Conservation (phyloP, 257 asterid genomes). For the Apocynum venetum region DNA sequence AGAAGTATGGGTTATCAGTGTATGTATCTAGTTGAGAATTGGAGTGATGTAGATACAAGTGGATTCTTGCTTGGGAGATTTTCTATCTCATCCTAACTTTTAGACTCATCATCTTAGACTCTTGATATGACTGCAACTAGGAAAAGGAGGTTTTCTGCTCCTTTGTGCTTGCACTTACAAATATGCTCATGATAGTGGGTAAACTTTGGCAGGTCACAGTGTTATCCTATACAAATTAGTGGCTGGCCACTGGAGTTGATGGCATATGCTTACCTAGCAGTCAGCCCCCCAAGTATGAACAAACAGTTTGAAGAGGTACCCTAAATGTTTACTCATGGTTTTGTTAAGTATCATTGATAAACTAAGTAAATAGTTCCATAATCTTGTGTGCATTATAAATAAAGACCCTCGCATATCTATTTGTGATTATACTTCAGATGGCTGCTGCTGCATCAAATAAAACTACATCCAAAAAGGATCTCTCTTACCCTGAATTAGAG, state of each 20-base stretch:
- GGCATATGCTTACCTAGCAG: slow-evolving; percentile 93
- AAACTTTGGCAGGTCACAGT: slow-evolving; percentile 52
- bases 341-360: neutral
- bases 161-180: neutral
- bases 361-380: neutral
- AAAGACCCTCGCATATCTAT: neutral
- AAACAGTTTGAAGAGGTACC: slow-evolving; percentile 67
- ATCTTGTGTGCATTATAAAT: neutral
- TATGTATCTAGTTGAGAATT: slow-evolving; percentile 33
- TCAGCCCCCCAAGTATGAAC: slow-evolving; percentile 80
- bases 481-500: slow-evolving; percentile 61
- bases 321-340: neutral
- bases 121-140: neutral
- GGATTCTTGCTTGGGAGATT: slow-evolving; percentile 4
- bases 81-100: neutral
- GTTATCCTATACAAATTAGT: slow-evolving; percentile 81
- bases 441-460: slow-evolving; percentile 90
- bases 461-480: slow-evolving; percentile 53
- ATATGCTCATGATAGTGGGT: slow-evolving; percentile 5
- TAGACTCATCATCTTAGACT: neutral
- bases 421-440: slow-evolving; percentile 42
- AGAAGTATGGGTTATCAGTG: slow-evolving; percentile 67
- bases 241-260: slow-evolving; percentile 94
- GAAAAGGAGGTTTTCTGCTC: neutral
- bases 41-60: slow-evolving; percentile 4